These are phyloP conservation scores for Plasmodium vinckei DNA, from an alignment of 169 alveolate genomes.

Conservation along the genomic window DNA sequence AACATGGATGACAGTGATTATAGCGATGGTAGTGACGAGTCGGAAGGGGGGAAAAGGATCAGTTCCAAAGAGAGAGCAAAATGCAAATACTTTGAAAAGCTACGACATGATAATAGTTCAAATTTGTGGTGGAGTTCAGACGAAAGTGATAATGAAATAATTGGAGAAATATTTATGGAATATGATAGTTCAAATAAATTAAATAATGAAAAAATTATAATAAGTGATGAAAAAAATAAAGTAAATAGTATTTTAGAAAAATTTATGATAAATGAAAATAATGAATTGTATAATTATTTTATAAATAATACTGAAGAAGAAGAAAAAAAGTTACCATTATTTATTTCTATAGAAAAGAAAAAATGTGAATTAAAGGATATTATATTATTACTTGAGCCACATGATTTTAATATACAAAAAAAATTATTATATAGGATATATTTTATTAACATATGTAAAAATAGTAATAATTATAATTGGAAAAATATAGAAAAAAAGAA, in stretches of 20 bases:
- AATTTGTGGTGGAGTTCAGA: slow-evolving; percentile 27
- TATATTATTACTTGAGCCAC: slow-evolving; percentile 18
- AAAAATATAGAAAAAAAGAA: no score
- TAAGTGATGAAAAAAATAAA: slow-evolving; percentile 19
- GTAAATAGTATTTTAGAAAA: slow-evolving; percentile 15
- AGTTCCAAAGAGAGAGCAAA: background rate
- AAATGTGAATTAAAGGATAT: slow-evolving; percentile 52
- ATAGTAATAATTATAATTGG: background rate
- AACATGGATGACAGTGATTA: background rate
- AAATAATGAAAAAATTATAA: background rate
- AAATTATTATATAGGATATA: slow-evolving; percentile 71
- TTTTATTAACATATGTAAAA: slow-evolving; percentile 47
- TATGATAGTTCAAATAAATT: background rate
- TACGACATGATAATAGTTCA: background rate
- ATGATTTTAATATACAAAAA: slow-evolving; percentile 40
- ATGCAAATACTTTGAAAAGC: background rate
- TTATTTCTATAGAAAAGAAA: slow-evolving; percentile 53
- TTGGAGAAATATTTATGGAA: slow-evolving; percentile 20
- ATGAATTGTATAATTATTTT: slow-evolving; percentile 44
- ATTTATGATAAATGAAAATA: slow-evolving; percentile 27
- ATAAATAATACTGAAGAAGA: slow-evolving; percentile 53
- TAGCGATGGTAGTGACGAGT: background rate
- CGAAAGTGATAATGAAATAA: slow-evolving; percentile 61
- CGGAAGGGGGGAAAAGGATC: background rate
- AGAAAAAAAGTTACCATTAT: slow-evolving; percentile 36